Evolutionary conservation across 495 filamentous ascomycete genomes (phyloP), one percentile per base, ranked within the genome.

Genomic region (Cetradonia linearis): DNA sequence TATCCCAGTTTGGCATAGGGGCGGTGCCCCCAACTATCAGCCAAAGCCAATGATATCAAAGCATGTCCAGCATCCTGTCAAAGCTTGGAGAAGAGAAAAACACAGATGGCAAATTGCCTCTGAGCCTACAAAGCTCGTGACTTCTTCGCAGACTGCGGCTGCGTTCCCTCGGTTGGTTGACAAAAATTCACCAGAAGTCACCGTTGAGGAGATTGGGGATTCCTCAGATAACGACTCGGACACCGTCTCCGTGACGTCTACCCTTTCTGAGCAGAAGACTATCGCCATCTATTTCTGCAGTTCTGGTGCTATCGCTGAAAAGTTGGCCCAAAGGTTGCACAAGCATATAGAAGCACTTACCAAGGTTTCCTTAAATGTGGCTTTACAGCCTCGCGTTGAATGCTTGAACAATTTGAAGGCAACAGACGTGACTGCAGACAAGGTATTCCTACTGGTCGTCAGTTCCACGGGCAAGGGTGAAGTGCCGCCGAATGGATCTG

Each of bases 21-120:
- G 66, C 8, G 67, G 66, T 25, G 58, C 63, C 3, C 67, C 67
- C 5, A 63, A 68, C 25, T 69, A 69, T 50, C 53, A 68, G 33
- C 67, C 67, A 20, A 69, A 68, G 55, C 67, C 67, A 13, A 61
- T 69, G 63, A 69, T 69, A 36, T 58, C 50, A 38, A 59, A 59
- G 40, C 66, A 68, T 49, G 53, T 49, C n/a, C 58, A 62, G 44
- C 63, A 69, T 52, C 67, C 66, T 9, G 47, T 68, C 23, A 68
- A 68, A 47, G 62, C 61, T 14, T 69, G 67, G 67, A 54, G 55
- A 28, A 38, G 67, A 36, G 56, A 62, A 49, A 58, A 58, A 37
- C 7, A 5, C 30, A 25, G 20, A 14, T 30, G 49, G 25, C 5
- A 27, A 16, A 25, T 33, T 18, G 27, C 18, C 2, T 14, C 52